phyloP scores from a whole-genome alignment of 257 asterid species.

The Agastache rugosa region DNA sequence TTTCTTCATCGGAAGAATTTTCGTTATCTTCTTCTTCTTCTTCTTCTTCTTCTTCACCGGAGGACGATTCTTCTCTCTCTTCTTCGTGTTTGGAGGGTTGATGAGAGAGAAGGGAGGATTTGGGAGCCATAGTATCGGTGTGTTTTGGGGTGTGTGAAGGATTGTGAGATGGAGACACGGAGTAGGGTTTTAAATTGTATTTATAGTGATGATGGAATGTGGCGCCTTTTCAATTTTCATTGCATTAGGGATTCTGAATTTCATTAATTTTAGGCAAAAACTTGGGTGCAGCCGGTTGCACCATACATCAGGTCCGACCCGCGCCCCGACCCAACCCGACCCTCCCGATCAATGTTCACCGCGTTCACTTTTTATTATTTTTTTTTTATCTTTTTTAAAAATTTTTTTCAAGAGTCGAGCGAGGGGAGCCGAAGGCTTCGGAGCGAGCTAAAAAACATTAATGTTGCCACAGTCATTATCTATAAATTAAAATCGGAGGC shows the following conservation, averaged over 20 bases:
- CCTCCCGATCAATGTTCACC: no score
- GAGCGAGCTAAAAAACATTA: no score
- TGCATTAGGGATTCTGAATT: not conserved
- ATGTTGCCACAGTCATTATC: no score
- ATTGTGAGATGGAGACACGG: no score
- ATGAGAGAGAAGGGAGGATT: conserved; percentile 8
- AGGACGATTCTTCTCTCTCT: conserved; percentile 13
- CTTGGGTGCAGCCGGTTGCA: no score
- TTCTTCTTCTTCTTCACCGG: conserved; percentile 5
- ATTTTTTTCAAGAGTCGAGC: no score
- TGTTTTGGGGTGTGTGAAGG: not conserved
- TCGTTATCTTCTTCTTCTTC: not conserved
- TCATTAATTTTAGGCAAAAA: not conserved
- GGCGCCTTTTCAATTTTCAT: not conserved
- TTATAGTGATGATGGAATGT: not conserved
- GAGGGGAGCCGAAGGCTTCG: no score
- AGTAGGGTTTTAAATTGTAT: conserved; percentile 25
- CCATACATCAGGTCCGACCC: no score
- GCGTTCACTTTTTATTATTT: no score
- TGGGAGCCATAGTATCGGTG: conserved; percentile 38
- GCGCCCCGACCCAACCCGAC: no score
- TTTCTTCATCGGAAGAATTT: conserved; percentile 25
- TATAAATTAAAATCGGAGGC: no score
- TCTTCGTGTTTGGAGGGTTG: conserved; percentile 33
- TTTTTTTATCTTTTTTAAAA: no score